Conservation (phyloP, 805 yeast genomes). For the Dipodascopsis uninucleata region DNA sequence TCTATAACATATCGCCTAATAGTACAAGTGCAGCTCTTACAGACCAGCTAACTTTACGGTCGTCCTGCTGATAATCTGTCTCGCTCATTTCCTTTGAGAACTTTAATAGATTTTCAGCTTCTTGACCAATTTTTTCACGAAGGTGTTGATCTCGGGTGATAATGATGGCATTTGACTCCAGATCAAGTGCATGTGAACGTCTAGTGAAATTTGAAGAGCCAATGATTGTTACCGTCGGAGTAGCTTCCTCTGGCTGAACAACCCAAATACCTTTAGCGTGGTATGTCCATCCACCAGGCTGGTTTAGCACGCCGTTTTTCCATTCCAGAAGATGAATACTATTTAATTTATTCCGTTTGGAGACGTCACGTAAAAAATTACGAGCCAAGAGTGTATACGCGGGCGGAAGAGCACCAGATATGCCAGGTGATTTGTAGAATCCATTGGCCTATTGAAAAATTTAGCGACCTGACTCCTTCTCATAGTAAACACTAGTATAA, state of each 20-base stretch:
- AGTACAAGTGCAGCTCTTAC: constrained; percentile 52
- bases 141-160: constrained; percentile 64
- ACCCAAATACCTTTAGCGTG: constrained; percentile 97
- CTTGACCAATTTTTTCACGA: constrained; percentile 54
- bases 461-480: neutral
- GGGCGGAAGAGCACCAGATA: constrained; percentile 76
- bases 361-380: constrained; percentile 56
- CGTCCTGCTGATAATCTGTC: constrained; percentile 60
- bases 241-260: constrained; percentile 41
- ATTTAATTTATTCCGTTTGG: constrained; percentile 40
- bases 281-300: constrained; percentile 89
- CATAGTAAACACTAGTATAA: neutral
- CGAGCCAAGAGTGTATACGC: constrained; percentile 79
- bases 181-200: constrained; percentile 80
- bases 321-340: constrained; percentile 69
- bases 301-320: constrained; percentile 80
- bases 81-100: constrained; percentile 53
- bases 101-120: constrained; percentile 58
- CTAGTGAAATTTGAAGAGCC: constrained; percentile 94
- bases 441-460: constrained; percentile 63
- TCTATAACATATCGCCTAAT: constrained; percentile 10
- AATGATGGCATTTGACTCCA: constrained; percentile 81
- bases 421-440: constrained; percentile 78
- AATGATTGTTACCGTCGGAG: constrained; percentile 72
- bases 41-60: constrained; percentile 57